Evolutionary conservation across 208 protist genomes (phyloP), one percentile per base, ranked within the genome.

Genomic region (Leptomonas pyrrhocoris): DNA sequence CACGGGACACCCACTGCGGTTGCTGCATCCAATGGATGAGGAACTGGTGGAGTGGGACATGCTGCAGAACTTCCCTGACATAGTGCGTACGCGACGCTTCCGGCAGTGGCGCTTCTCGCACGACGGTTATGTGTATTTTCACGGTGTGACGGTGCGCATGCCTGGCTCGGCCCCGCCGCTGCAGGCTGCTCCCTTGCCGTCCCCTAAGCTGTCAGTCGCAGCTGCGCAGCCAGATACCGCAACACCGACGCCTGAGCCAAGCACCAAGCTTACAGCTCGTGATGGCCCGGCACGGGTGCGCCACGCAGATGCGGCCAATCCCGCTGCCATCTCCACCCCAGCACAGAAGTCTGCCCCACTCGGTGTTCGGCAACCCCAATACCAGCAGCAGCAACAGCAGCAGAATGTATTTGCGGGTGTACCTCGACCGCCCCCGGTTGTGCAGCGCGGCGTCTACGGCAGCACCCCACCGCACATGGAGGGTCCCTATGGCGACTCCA

Each of bases 121-220:
- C 40, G 79, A 85, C 68, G 83, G 83, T 15, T 88, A 79, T 50
- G 67, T 80, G 2, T 88, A 81, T 62, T 88, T 88, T n/a, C 83
- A 88, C 42, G 71, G 83, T 25, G 75, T 88, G 42, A 77, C 82
- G 4, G 49, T 83, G 63, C 68, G 77, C 43, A 64, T 82, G 45
- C 69, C 75, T 2, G 69, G 69, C 21, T 54, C 67, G 0, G 56
- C 67, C 0, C 57, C 54, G 19, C 67, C 40, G 45, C 18, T 45
- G 23, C 51, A 49, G 53, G 21, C 49, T 16, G 27, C 61, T 2
- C n/a, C 38, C n/a, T 50, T 38, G 49, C 58, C 28, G 57, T 48
- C 2, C 19, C 0, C 23, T 27, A 13, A n/a, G 18, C 36, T 9
- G 31, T 43, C 31, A 23, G 28, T 38, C 3, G 8, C 28, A 31